Conservation (phyloP, 257 asterid species). For the Scutellaria galericulata region DNA sequence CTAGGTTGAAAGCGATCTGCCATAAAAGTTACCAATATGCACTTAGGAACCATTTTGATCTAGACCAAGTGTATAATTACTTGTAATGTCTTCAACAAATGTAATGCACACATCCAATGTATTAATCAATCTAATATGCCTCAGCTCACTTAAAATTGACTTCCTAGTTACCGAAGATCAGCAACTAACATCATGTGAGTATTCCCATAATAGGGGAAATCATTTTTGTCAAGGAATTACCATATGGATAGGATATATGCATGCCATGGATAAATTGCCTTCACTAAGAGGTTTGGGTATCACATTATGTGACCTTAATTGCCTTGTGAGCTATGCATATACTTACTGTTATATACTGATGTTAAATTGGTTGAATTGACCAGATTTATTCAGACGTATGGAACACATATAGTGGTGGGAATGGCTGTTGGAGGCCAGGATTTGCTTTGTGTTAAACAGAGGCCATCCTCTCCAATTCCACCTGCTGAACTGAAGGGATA, state of each 20-base stretch:
- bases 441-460: constrained; percentile 91
- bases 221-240: neutral
- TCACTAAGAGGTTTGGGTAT: neutral
- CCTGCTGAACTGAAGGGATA: constrained; percentile 91
- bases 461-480: constrained; percentile 78
- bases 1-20: no score
- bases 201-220: neutral
- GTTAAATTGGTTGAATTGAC: constrained; percentile 36
- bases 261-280: neutral
- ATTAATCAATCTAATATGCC: neutral
- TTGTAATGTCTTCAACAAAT: neutral
- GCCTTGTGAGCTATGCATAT: constrained; percentile 5
- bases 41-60: neutral
- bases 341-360: constrained; percentile 27
- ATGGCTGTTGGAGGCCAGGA: constrained; percentile 99
- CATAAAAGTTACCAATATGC: neutral
- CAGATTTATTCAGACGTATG: constrained; percentile 93
- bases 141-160: neutral
- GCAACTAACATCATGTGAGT: neutral
- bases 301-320: constrained; percentile 25
- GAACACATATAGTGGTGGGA: constrained; percentile 94
- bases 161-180: no score
- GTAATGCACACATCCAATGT: neutral
- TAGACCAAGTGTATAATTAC: neutral
- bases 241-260: neutral